Conservation (phyloP, 306 rosid genomes). For the Corylus avellana region DNA sequence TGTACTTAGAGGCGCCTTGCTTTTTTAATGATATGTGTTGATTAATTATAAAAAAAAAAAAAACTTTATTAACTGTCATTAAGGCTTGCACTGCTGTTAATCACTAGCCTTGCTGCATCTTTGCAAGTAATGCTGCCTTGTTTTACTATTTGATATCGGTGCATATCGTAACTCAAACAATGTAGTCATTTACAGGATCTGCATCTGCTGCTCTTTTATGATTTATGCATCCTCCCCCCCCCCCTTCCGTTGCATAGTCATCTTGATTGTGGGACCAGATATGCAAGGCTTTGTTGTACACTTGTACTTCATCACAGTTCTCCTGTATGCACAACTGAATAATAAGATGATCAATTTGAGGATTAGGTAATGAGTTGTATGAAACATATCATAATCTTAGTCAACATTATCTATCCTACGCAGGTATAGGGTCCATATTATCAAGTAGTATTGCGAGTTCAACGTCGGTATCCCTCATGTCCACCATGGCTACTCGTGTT, state of each 20-base stretch:
- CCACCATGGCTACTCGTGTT: slow-evolving; percentile 69
- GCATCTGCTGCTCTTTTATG: background rate
- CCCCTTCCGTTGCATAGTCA: no score
- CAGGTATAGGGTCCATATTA: slow-evolving; percentile 69
- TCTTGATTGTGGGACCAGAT: no score
- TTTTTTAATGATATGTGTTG: no score
- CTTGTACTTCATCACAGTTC: no score
- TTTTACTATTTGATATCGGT: no score
- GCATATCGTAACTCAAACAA: no score
- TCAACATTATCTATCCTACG: slow-evolving; percentile 26
- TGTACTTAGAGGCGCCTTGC: no score
- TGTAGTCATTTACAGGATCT: background rate
- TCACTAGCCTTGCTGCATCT: background rate
- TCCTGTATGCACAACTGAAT: background rate
- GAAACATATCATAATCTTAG: slow-evolving; percentile 25
- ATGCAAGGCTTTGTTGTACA: no score
- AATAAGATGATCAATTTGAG: background rate
- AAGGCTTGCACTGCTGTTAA: background rate
- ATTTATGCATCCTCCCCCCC: no score
- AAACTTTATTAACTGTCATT: background rate
- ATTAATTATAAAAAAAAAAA: no score
- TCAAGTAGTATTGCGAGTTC: slow-evolving; percentile 84
- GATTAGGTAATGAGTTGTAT: background rate
- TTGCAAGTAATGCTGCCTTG: background rate
- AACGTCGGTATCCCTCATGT: slow-evolving; percentile 66